phyloP scores from a whole-genome alignment of 139 green algal species.

The Axilococcus clingmanii region DNA sequence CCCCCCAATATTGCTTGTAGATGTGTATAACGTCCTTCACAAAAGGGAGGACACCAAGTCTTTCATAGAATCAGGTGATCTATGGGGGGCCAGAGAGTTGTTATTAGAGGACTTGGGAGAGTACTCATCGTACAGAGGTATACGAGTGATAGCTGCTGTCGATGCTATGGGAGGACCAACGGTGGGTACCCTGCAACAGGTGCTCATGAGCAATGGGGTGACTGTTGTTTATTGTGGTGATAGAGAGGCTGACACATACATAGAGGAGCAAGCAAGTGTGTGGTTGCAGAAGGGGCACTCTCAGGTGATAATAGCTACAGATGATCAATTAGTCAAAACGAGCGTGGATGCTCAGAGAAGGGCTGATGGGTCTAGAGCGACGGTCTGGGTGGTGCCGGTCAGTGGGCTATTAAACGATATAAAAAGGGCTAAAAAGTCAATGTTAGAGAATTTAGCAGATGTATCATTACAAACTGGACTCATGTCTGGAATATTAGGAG shows the following conservation, averaged over 20 bases:
- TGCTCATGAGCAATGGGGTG: conserved; percentile 1
- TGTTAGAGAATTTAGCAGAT: not conserved
- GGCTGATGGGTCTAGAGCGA: not conserved
- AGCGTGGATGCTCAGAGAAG: not conserved
- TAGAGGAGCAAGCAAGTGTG: not conserved
- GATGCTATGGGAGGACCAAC: conserved; percentile 3
- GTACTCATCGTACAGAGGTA: conserved; percentile 5
- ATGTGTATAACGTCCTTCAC: conserved; percentile 43
- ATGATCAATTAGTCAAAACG: conserved; percentile 2
- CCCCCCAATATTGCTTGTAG: conserved; percentile 30
- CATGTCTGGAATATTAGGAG: no score
- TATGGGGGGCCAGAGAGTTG: conserved; percentile 11
- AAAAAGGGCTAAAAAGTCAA: conserved; percentile 1
- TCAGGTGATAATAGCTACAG: conserved; percentile 6
- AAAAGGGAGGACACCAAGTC: conserved; percentile 1
- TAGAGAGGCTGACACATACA: conserved; percentile 10
- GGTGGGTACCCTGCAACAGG: not conserved
- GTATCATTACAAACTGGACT: no score
- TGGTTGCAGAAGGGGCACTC: conserved; percentile 1
- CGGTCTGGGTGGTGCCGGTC: conserved; percentile 1
- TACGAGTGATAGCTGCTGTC: conserved; percentile 4
- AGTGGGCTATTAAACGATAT: conserved; percentile 8
- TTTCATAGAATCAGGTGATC: not conserved
- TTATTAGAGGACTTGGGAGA: conserved; percentile 11
- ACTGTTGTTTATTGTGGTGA: conserved; percentile 3